These are phyloP conservation scores for Colletotrichum cereale DNA, from an alignment of 2,329 filamentous ascomycete genomes.

Conservation along the genomic window DNA sequence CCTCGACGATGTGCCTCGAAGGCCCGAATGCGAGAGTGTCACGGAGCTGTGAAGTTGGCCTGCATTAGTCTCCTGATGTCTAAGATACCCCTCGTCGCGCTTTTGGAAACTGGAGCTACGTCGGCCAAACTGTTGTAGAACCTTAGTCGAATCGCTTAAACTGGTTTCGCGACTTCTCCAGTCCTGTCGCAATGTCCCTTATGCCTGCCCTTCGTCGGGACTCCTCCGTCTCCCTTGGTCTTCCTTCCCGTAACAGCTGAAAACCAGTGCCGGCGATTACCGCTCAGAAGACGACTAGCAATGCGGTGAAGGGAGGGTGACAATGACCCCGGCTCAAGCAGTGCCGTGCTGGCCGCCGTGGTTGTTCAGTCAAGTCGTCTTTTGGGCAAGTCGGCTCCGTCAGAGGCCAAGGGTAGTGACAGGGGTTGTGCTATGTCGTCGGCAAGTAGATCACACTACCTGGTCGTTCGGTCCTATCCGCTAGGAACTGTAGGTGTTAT, in stretches of 20 bases:
- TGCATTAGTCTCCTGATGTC: conserved; percentile 31
- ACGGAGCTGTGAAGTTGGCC: conserved; percentile 35
- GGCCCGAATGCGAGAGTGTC: conserved; percentile 38
- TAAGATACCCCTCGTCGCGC: conserved; percentile 9
- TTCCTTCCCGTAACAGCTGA: neutral
- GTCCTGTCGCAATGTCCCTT: neutral
- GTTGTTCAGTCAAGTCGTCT: neutral
- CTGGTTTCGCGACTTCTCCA: neutral
- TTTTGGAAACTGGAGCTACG: conserved; percentile 13
- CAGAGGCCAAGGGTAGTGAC: conserved; percentile 17
- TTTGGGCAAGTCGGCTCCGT: neutral
- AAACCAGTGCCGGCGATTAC: neutral
- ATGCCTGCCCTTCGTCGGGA: neutral
- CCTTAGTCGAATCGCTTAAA: neutral
- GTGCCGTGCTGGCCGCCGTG: conserved; percentile 23
- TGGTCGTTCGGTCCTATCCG: conserved; percentile 36
- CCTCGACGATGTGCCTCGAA: conserved; percentile 35
- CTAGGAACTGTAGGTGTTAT: conserved; percentile 27
- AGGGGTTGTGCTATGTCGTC: conserved; percentile 32
- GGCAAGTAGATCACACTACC: conserved; percentile 36
- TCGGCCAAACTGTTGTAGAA: conserved; percentile 15
- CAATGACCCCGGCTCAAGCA: conserved; percentile 1
- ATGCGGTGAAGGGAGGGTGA: conserved; percentile 1
- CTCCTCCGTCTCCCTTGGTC: neutral
- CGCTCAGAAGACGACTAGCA: neutral